Evolutionary conservation across 164 flowering plant genomes (phyloP).

Genomic region (Vitis riparia): DNA sequence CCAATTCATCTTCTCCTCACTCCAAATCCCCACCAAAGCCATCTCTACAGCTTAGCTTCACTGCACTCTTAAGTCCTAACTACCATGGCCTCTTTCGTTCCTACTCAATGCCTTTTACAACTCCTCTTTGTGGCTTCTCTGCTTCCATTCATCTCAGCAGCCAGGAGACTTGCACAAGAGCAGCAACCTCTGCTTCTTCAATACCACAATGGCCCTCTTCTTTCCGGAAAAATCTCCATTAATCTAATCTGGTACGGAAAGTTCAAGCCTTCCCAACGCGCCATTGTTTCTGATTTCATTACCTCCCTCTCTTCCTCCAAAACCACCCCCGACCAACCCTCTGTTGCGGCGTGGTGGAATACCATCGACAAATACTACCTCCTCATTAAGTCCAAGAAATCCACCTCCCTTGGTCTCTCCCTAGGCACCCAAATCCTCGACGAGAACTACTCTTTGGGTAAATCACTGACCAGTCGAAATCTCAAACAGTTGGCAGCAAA

Average conservation of each 20-base stretch:
- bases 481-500: conserved; percentile 43
- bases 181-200: conserved; percentile 32
- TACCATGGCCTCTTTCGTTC: conserved; percentile 18
- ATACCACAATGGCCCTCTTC: conserved; percentile 77
- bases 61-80: background rate
- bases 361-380: conserved; percentile 47
- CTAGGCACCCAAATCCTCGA: conserved; percentile 48
- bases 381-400: conserved; percentile 17
- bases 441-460: conserved; percentile 57
- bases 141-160: conserved; percentile 19
- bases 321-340: conserved; percentile 22
- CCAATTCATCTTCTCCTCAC: background rate
- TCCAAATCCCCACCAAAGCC: background rate
- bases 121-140: conserved; percentile 21
- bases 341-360: conserved; percentile 74
- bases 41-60: too few relatives aligned
- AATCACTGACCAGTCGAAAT: conserved; percentile 36
- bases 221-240: conserved; percentile 51
- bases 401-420: conserved; percentile 23
- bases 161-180: conserved; percentile 22
- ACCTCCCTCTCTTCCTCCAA: conserved; percentile 38
- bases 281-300: conserved; percentile 62
- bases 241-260: conserved; percentile 77
- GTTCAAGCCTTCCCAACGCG: conserved; percentile 58
- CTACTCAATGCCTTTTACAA: background rate